Evolutionary conservation across 2,329 filamentous ascomycete genomes (phyloP), one percentile per base, ranked within the genome.

Genomic region (Cladosporium sphaerospermum): DNA sequence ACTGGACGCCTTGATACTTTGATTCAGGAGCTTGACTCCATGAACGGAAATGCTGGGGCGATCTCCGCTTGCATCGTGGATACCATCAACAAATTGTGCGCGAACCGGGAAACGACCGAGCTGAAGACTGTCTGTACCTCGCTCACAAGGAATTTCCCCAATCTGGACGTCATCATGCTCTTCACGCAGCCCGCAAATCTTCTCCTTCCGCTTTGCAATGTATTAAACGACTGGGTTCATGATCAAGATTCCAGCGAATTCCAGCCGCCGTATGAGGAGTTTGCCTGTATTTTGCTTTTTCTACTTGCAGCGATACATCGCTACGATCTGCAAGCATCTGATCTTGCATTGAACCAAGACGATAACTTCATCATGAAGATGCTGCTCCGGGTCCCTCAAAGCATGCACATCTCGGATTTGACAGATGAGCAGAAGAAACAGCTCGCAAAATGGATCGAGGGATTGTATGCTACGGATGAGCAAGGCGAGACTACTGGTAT

Each of bases 41-140:
- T 93, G 79, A 89, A 95, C 63, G 92, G 92, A 1, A 96, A 96
- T 67, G 89, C 89, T 2, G 89, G 88, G 2, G 89, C 89, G 2
- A 88, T 95, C 14, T 87, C 86, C 47, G 83, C 85, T 56, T 91
- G 90, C 28, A 58, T 78, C 9, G 69, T 72, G 23, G 72, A 76
- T 54, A 70, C 74, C 1, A 54, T 62, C 76, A 80, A 18, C 81
- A 82, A 61, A 58, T 76, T 90, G 13, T 91, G 86, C 62, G 75
- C 76, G 14, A 84, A 79, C 44, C 88, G 86, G 61, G 88, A 89
- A 61, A 92, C 88, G 0, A 88, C 89, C 79, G 80, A 85, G n/a
- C 70, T 95, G 45, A 89, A 90, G 67, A 77, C 80, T 1, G 70
- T 92, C 1, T 93, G 88, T 64, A 83, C 79, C 55, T 79, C 85